Conservation (phyloP, 2,329 filamentous ascomycete genomes). For the Cercospora sp. region DNA sequence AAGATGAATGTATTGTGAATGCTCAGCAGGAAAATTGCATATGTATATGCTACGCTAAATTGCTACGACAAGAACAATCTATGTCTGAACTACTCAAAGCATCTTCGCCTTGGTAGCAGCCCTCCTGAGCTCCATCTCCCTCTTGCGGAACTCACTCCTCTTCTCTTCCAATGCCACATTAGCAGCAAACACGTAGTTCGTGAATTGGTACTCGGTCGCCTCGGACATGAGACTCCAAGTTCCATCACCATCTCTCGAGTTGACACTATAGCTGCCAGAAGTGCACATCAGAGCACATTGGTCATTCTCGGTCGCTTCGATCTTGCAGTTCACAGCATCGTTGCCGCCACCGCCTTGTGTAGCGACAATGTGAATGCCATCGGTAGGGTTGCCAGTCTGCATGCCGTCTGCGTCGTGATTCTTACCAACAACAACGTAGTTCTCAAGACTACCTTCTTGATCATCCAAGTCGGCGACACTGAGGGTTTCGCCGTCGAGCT, state of each 20-base stretch:
- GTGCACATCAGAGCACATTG: constrained; percentile 7
- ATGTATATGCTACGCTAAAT: neutral
- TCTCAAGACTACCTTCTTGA: constrained; percentile 1
- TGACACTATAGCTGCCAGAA: constrained; percentile 2
- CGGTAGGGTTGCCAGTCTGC: neutral
- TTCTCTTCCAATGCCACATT: constrained; percentile 7
- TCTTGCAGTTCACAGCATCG: constrained; percentile 7
- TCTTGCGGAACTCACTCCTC: constrained; percentile 2
- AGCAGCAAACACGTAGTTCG: constrained; percentile 7
- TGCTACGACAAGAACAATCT: neutral
- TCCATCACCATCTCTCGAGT: neutral
- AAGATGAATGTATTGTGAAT: neutral
- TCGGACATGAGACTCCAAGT: constrained; percentile 3
- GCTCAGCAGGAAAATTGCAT: neutral
- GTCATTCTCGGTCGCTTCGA: constrained; percentile 1
- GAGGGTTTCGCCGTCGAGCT: neutral
- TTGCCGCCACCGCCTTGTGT: constrained; percentile 1
- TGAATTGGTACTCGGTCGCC: constrained; percentile 6
- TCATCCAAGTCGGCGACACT: constrained; percentile 2
- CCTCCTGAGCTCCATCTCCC: constrained; percentile 4
- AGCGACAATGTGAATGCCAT: constrained; percentile 2
- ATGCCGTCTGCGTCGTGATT: constrained; percentile 11
- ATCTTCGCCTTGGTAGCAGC: neutral
- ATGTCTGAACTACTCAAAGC: neutral
- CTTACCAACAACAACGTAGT: constrained; percentile 7